Conservation (phyloP, 176 grass and related monocot species). For the Avena sativa region DNA sequence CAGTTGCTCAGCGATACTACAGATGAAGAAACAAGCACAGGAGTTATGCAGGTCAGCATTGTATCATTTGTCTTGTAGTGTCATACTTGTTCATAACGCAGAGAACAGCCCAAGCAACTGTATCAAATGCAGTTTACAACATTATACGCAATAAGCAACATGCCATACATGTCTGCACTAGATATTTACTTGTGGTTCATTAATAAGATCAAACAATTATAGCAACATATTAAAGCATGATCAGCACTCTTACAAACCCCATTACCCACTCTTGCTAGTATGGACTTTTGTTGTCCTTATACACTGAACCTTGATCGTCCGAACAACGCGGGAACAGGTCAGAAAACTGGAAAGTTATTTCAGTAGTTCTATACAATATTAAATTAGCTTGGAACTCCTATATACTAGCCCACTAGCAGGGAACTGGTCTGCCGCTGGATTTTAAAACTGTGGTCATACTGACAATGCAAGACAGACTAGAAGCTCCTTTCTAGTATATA, state of each 20-base stretch:
- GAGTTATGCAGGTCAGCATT: background rate
- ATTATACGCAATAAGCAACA: background rate
- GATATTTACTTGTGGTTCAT: background rate
- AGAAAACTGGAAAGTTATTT: background rate
- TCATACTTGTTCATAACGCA: background rate
- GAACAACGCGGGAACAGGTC: background rate
- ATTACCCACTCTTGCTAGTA: background rate
- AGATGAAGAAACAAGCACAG: background rate
- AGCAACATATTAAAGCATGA: background rate
- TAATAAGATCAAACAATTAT: background rate
- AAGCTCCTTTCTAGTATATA: background rate
- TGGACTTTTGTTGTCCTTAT: background rate
- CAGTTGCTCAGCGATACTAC: background rate
- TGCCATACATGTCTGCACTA: background rate
- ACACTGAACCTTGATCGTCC: background rate
- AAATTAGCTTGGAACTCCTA: background rate
- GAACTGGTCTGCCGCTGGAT: background rate
- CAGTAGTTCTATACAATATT: background rate
- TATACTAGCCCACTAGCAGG: background rate
- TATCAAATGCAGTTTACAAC: background rate
- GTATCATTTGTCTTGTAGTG: background rate
- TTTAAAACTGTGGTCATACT: background rate
- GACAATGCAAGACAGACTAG: background rate
- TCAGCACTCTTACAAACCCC: background rate
- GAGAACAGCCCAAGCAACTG: background rate